Percentiles rank a stretch among this genome's conserved stretches.
phyloP scores from a whole-genome alignment of 768 basidiomycete species.

The Panus rudis region DNA sequence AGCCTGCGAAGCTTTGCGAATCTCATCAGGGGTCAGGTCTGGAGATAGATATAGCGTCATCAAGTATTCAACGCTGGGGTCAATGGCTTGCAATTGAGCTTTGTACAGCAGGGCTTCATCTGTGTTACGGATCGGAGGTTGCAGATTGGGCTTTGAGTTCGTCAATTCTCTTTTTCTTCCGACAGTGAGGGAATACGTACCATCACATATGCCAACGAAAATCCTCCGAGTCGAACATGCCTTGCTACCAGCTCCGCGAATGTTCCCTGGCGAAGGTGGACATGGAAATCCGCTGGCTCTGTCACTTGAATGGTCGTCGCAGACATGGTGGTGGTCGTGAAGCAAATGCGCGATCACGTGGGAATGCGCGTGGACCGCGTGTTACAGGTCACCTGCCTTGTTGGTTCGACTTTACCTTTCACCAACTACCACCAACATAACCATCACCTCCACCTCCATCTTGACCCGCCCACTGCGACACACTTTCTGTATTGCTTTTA shows the following conservation, averaged over 20 bases:
- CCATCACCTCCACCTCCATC: too few relatives aligned
- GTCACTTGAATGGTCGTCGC: slow-evolving; percentile 38
- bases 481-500: too few relatives aligned
- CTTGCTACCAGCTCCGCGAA: slow-evolving; percentile 80
- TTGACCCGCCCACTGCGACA: too few relatives aligned
- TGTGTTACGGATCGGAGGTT: slow-evolving; percentile 80
- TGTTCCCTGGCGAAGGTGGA: slow-evolving; percentile 87
- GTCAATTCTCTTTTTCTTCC: background rate
- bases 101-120: slow-evolving; percentile 79
- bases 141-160: slow-evolving; percentile 67
- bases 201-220: slow-evolving; percentile 94
- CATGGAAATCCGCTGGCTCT: slow-evolving; percentile 90
- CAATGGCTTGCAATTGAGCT: slow-evolving; percentile 62
- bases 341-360: slow-evolving; percentile 2
- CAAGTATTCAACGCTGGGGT: slow-evolving; percentile 75
- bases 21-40: slow-evolving; percentile 83
- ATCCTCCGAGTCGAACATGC: slow-evolving; percentile 86
- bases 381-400: too few relatives aligned
- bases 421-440: too few relatives aligned
- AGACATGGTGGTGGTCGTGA: slow-evolving; percentile 19
- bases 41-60: slow-evolving; percentile 97
- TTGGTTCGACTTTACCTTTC: too few relatives aligned
- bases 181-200: slow-evolving; percentile 33
- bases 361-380: too few relatives aligned
- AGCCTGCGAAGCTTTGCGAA: slow-evolving; percentile 77